These are phyloP conservation scores for Coniochaeta sp. DNA, from an alignment of 2,329 filamentous ascomycete species.

Conservation along the genomic window DNA sequence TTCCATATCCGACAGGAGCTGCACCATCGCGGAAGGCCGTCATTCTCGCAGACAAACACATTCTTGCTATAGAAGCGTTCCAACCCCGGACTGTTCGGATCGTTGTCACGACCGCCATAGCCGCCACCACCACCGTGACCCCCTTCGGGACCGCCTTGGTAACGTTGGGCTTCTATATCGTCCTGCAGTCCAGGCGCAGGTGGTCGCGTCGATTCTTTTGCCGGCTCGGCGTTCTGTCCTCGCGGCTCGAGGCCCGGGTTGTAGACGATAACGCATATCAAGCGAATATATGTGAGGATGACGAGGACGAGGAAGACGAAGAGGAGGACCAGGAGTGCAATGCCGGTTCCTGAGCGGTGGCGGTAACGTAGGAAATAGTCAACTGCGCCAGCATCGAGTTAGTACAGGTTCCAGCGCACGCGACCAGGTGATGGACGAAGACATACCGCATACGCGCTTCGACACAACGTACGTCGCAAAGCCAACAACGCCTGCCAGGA, in stretches of 20 bases:
- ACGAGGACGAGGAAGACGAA: constrained; percentile 65
- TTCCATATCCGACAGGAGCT: constrained; percentile 81
- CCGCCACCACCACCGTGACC: too few species aligned
- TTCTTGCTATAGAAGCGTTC: constrained; percentile 76
- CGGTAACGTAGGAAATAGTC: constrained; percentile 56
- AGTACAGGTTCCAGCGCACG: background rate
- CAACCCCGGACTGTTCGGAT: constrained; percentile 59
- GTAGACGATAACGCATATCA: constrained; percentile 58
- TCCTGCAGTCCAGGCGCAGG: background rate
- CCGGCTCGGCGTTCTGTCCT: constrained; percentile 30
- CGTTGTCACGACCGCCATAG: constrained; percentile 29
- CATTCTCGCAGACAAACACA: constrained; percentile 73
- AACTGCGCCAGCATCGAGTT: constrained; percentile 38
- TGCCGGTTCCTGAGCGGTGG: constrained; percentile 49
- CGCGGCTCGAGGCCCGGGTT: constrained; percentile 71
- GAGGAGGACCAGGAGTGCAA: constrained; percentile 66
- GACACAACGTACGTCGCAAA: constrained; percentile 69
- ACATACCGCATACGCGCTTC: constrained; percentile 60
- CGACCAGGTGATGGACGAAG: constrained; percentile 1
- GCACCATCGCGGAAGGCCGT: constrained; percentile 85
- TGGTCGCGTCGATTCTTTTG: background rate
- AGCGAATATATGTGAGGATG: constrained; percentile 61
- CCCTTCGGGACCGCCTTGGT: constrained; percentile 16
- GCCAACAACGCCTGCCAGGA: constrained; percentile 59
- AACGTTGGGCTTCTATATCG: constrained; percentile 7